Conservation (phyloP, 2,329 filamentous ascomycete species). For the Sporothrix variecibatus region DNA sequence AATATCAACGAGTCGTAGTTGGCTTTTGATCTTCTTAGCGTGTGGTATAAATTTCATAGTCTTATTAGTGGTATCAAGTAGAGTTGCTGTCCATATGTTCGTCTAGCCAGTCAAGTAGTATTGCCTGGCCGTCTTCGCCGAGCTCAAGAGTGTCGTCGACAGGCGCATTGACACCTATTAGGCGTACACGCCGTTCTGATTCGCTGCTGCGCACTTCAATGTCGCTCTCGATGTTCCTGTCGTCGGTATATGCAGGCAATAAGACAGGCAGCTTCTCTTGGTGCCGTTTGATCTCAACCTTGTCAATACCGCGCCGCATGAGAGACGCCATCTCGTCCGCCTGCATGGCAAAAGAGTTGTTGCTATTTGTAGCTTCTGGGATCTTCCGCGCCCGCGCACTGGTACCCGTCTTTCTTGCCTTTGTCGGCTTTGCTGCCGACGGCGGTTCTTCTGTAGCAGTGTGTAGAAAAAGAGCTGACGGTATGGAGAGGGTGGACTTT, state of each 20-base stretch:
- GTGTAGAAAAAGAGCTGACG: conserved; percentile 52
- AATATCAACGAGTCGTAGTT: neutral
- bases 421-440: neutral
- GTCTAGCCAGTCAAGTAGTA: conserved; percentile 27
- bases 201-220: conserved; percentile 34
- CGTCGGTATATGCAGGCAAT: neutral
- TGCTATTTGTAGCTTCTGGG: conserved; percentile 29
- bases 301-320: conserved; percentile 53
- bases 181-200: conserved; percentile 43
- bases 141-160: conserved; percentile 3
- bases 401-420: neutral
- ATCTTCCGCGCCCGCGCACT: neutral
- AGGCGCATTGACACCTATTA: conserved; percentile 40
- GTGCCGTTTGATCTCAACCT: conserved; percentile 48
- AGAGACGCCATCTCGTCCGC: conserved; percentile 49
- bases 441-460: conserved; percentile 38
- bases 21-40: neutral
- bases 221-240: conserved; percentile 39
- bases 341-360: conserved; percentile 51
- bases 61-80: neutral
- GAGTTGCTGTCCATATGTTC: conserved; percentile 21
- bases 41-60: neutral
- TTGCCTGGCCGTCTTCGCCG: neutral
- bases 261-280: conserved; percentile 42
- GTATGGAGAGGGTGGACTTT: conserved; percentile 51